phyloP scores from a whole-genome alignment of 1,139 yeast species.

The Meyerozyma sp. region DNA sequence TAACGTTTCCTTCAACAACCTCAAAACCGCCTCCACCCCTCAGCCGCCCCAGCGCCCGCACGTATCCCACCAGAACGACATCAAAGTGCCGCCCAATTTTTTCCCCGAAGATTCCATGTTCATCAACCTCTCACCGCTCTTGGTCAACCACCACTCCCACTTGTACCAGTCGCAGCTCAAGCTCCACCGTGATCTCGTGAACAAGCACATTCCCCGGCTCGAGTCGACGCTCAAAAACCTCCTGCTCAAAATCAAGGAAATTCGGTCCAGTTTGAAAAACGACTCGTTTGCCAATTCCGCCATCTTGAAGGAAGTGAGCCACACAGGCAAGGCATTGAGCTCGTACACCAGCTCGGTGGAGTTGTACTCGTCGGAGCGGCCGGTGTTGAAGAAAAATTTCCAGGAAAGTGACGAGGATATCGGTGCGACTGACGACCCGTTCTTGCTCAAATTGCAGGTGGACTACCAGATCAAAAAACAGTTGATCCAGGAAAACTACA shows the following conservation, averaged over 20 bases:
- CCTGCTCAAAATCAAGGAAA: conserved; percentile 41
- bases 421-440: conserved; percentile 36
- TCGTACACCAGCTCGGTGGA: conserved; percentile 30
- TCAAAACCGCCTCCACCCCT: not conserved
- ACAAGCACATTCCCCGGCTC: conserved; percentile 34
- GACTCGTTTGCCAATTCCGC: conserved; percentile 39
- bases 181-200: conserved; percentile 27
- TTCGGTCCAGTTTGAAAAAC: conserved; percentile 35
- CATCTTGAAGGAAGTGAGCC: conserved; percentile 34
- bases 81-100: conserved; percentile 8
- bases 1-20: not conserved
- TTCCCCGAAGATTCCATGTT: conserved; percentile 26
- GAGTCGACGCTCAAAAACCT: conserved; percentile 35
- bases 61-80: conserved; percentile 4
- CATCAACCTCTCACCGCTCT: conserved; percentile 29
- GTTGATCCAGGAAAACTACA: conserved; percentile 38
- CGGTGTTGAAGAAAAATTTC: conserved; percentile 21
- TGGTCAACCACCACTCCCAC: conserved; percentile 33
- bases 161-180: conserved; percentile 23
- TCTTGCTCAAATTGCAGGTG: conserved; percentile 34
- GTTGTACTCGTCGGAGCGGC: conserved; percentile 23
- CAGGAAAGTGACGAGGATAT: conserved; percentile 22
- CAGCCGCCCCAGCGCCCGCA: not conserved
- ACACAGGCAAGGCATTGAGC: conserved; percentile 32
- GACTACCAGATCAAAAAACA: conserved; percentile 41